Conservation (phyloP, 805 yeast species). For the Clavispora vitiphila region DNA sequence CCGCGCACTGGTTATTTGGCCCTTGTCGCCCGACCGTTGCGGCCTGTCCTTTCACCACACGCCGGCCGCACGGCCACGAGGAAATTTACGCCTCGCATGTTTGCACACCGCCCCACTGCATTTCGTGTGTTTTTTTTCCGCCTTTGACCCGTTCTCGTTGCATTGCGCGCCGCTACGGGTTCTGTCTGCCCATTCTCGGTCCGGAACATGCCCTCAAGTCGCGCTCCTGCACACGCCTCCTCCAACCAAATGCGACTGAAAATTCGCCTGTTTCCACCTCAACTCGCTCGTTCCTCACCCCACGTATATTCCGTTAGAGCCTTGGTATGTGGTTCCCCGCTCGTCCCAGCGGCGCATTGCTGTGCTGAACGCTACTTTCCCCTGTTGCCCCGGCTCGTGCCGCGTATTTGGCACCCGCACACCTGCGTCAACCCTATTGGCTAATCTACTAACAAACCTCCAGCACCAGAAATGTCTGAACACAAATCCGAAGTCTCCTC, state of each 20-base stretch:
- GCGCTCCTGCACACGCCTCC: slow-evolving; percentile 7
- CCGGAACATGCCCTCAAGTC: neutral
- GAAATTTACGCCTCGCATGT: no score
- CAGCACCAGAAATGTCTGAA: slow-evolving; percentile 19
- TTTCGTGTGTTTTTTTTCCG: no score
- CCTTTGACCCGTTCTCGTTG: no score
- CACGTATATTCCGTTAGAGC: slow-evolving; percentile 1
- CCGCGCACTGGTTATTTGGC: neutral
- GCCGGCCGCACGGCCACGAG: no score
- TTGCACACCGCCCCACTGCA: no score
- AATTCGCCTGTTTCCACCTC: neutral
- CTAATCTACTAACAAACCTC: slow-evolving; percentile 12
- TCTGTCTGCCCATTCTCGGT: neutral
- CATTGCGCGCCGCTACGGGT: no score
- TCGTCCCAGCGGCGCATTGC: neutral
- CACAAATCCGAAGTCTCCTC: slow-evolving; percentile 29
- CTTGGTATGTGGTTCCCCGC: neutral
- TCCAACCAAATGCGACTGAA: slow-evolving; percentile 12
- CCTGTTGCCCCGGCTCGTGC: neutral
- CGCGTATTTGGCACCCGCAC: neutral
- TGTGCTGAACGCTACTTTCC: no score
- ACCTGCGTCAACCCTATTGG: neutral
- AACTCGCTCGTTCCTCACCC: neutral
- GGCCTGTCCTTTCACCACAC: no score
- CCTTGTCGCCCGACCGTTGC: no score